Base-by-base conservation (phyloP, 139 green algal species). In the Chlorella sp. region DNA sequence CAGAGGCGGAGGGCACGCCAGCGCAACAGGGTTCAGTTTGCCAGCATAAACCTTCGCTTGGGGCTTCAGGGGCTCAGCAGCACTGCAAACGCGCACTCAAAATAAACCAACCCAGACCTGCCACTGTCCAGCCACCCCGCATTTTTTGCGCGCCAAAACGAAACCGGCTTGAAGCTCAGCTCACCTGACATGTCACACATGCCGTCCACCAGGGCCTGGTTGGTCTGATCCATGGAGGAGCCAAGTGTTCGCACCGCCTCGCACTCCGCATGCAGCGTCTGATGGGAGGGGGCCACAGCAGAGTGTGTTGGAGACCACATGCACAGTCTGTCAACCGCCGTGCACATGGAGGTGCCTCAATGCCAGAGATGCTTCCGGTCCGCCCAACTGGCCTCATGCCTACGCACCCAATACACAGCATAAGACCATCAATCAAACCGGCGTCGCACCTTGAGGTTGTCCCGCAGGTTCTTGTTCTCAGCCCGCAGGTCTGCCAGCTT, bases 141-240 rank as follows among this genome's bases (percentile, higher is more conserved):
- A n/a, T n/a, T n/a, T n/a, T n/a, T n/a, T n/a, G n/a, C n/a, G n/a
- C n/a, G n/a, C n/a, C n/a, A n/a, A n/a, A n/a, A n/a, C n/a, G n/a
- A n/a, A n/a, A n/a, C n/a, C n/a, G n/a, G n/a, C n/a, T n/a, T n/a
- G n/a, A n/a, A n/a, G n/a, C n/a, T 24, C 9, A 24, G 28, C 69
- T 43, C 38, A 85, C 81, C 81, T 34, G 44, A 73, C 86, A 89
- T 89, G 48, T 87, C 82, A 62, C 86, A 89, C 81, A 89, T 87
- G 51, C 56, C 87, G 48, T 89, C 86, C 67, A 85, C 81, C 64
- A 88, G 68, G 16, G 62, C 82, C 85, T 85, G 76, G 65, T 73
- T 88, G 60, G 38, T 73, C 7, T 58, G 26, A 28, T 85, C 67
- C n/a, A 73, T 51, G 19, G 9, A 44, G 48, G 17, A 16, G 38